Base-by-base conservation (phyloP, 148 eudicot genomes). In the Dysphania ambrosioides region DNA sequence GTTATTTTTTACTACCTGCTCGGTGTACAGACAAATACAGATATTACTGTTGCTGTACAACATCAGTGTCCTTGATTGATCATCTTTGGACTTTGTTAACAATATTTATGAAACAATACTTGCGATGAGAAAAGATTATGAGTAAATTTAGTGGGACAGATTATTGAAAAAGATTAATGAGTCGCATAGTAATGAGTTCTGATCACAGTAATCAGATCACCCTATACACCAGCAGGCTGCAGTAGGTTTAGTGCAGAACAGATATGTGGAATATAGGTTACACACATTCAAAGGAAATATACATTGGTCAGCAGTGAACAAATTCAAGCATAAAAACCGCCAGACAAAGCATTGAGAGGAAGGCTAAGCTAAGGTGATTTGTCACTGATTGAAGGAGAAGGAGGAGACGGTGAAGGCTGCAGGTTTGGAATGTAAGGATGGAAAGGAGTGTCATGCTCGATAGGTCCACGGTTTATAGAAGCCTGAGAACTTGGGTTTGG, bases 401-500 rank as follows among this genome's bases (percentile, higher is more conserved):
- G 42, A 70, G 4, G 61, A 34, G 80, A 75, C 63, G 80, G 80
- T 2, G 80, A 71, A 47, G 75, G 80, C 61, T 26, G 61, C 15
- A 75, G 80, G 56, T 10, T 61, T 34, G 80, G 80, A 64, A 77
- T 77, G 80, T 61, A 77, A 23, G 80, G 80, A 11, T 61, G 49
- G 30, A 77, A 0, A n/a, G 80, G 80, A 30, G 71, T 63, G 36
- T 75, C 80, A 36, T 77, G 80, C 55, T 70, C 34, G 10, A 77
- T 63, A 62, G 80, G 80, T 63, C 38, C 70, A 19, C 75, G 75
- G 51, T 31, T 61, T 16, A 70, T 55, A 3, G 61, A 42, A 21
- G 80, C 80, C 62, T 77, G 71, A 2, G 80, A 77, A 64, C 75
- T 77, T 15, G 80, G 80, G 55, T 75, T 77, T 5, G 80, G 80